Evolutionary conservation across 169 alveolate species (phyloP).

Genomic region (Plasmodium vivax): DNA sequence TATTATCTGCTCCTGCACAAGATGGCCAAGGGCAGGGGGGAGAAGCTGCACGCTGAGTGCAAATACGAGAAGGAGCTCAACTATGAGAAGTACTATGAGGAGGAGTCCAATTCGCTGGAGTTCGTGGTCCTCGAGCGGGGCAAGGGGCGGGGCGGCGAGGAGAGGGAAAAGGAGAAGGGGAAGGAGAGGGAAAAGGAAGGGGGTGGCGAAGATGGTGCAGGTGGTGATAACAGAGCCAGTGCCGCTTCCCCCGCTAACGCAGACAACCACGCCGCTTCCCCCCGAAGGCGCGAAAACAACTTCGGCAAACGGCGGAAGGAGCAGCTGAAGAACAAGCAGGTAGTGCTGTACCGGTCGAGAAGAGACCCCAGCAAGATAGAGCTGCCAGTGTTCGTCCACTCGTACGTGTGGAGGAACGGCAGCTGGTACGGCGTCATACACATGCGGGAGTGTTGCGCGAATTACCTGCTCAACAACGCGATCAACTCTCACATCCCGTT

Average conservation of each 20-base stretch:
- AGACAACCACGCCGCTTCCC: not conserved
- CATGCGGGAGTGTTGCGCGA: constrained; percentile 85
- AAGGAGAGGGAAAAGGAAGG: constrained; percentile 23
- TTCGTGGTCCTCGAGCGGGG: constrained; percentile 57
- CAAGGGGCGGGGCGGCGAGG: constrained; percentile 3
- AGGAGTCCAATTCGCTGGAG: constrained; percentile 60
- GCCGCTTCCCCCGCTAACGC: not conserved
- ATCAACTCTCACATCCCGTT: constrained; percentile 79
- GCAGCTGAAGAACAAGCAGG: constrained; percentile 30
- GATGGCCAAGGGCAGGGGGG: constrained; percentile 49
- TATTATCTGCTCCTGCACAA: constrained; percentile 47
- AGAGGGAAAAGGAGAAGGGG: not conserved
- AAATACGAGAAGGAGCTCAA: constrained; percentile 65
- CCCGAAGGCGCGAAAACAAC: constrained; percentile 4
- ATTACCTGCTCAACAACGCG: constrained; percentile 79
- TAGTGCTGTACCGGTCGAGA: constrained; percentile 69
- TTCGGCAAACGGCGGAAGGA: constrained; percentile 59
- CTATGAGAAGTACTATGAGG: constrained; percentile 48
- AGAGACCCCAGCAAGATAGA: constrained; percentile 81
- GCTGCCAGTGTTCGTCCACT: constrained; percentile 81
- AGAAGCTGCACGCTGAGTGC: constrained; percentile 16
- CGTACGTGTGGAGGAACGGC: constrained; percentile 78
- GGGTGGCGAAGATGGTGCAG: not conserved
- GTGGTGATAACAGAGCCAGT: not conserved
- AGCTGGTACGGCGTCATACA: constrained; percentile 83